phyloP scores from a whole-genome alignment of 352 stramenopile genomes.

The Phytophthora fragariaefolia region DNA sequence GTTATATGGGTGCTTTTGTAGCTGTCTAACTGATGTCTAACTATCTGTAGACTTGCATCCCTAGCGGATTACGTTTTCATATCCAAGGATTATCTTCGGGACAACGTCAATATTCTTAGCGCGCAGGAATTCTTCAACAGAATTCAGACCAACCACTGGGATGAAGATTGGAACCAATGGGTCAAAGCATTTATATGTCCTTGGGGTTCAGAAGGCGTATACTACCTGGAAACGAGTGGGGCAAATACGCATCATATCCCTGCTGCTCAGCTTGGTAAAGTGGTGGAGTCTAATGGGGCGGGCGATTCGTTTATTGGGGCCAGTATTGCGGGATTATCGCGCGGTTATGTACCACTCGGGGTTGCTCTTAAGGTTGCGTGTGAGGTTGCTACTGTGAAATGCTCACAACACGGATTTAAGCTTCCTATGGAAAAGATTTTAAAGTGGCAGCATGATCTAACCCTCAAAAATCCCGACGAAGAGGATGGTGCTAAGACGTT shows the following conservation, averaged over 20 bases:
- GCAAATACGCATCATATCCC: conserved; percentile 42
- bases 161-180: conserved; percentile 32
- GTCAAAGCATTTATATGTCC: conserved; percentile 68
- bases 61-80: conserved; percentile 63
- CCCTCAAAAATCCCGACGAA: conserved; percentile 3
- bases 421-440: conserved; percentile 30
- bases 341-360: conserved; percentile 31
- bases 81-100: conserved; percentile 77
- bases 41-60: conserved; percentile 47
- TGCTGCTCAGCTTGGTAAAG: conserved; percentile 37
- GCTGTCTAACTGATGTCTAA: no score
- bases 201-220: conserved; percentile 68
- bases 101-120: conserved; percentile 51
- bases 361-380: conserved; percentile 53
- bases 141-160: conserved; percentile 28
- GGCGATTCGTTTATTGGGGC: conserved; percentile 81
- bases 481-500: conserved; percentile 11
- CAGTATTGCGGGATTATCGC: conserved; percentile 54
- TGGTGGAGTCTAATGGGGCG: conserved; percentile 77
- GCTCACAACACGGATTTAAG: conserved; percentile 58
- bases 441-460: conserved; percentile 29
- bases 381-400: conserved; percentile 66
- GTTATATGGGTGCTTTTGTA: background rate
- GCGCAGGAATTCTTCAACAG: conserved; percentile 55
- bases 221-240: conserved; percentile 46